phyloP scores from a whole-genome alignment of 1,139 yeast species.

The Petasospora fabianii region DNA sequence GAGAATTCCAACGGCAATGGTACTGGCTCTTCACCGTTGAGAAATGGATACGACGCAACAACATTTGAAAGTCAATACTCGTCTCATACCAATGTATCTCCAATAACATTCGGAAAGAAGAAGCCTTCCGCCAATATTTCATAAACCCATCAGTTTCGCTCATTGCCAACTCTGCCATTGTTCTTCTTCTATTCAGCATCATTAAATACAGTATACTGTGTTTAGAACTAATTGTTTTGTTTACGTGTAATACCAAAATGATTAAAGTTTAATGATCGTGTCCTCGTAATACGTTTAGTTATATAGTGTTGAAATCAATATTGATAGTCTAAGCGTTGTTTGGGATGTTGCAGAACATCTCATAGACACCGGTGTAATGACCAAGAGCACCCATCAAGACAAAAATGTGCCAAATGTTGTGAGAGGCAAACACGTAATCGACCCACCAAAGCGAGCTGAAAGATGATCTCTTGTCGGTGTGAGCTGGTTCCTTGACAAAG shows the following conservation, averaged over 20 bases:
- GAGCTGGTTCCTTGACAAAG: constrained; percentile 49
- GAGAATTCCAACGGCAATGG: background rate
- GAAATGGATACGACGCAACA: constrained; percentile 1
- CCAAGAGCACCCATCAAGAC: constrained; percentile 86
- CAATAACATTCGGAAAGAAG: constrained; percentile 11
- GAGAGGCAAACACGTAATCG: constrained; percentile 71
- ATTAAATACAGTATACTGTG: too few species aligned
- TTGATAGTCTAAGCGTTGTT: too few species aligned
- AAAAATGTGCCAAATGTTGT: constrained; percentile 90
- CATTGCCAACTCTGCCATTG: too few species aligned
- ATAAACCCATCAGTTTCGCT: too few species aligned
- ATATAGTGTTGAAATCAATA: too few species aligned
- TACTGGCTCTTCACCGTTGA: background rate
- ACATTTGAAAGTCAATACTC: constrained; percentile 19
- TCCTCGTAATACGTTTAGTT: too few species aligned
- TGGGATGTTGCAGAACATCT: constrained; percentile 46
- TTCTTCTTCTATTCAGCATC: too few species aligned
- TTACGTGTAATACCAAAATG: too few species aligned
- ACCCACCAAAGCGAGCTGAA: constrained; percentile 82
- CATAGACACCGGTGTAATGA: constrained; percentile 74
- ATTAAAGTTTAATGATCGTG: too few species aligned
- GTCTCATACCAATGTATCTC: constrained; percentile 10
- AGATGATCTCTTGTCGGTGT: constrained; percentile 41
- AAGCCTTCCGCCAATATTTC: background rate
- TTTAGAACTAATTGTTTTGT: too few species aligned